Base-by-base conservation (phyloP, 2,329 filamentous ascomycete species). In the Pseudocercospora crystallina region DNA sequence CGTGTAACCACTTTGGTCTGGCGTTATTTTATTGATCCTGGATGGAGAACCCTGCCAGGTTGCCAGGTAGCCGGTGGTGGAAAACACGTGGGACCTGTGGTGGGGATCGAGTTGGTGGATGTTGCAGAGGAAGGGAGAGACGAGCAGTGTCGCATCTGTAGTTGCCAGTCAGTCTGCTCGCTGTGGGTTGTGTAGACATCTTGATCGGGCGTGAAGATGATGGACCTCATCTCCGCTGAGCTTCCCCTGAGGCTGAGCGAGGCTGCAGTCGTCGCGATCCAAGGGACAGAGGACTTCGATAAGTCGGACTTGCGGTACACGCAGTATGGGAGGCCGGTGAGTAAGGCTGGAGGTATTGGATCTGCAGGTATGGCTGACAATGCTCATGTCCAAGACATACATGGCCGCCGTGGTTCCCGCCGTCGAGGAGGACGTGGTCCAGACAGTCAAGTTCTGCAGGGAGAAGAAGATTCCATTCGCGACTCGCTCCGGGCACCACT, bases 241-340 rank as follows among this genome's bases (percentile, higher is more conserved):
- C 34, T 46, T 14, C 17, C 14, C 9, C 17, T 9, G 17, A 37
- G 33, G 13, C 34, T 46, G 17, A 36, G 31, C n/a, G 34, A 36
- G 15, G n/a, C 8, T 14, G 43, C 43, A 12, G 29, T 29, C 7
- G 15, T 46, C 14, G 43, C 43, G 5, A n/a, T 36, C 5, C 34
- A 14, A 5, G 43, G 43, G 12, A 26, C 43, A 13, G 43, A 46
- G 11, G 43, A 46, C 12, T 46, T 46, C n/a, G 33, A 34, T 13
- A 13, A 33, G 12, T 46, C 43, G 8, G 34, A 46, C 17, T 29
- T 35, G 9, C 43, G 43, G 12, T 46, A 46, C 26, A 47, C 44
- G n/a, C 44, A 47, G 44, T 47, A 47, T 47, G 44, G 36, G 10
- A 30, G 44, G 36, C 43, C 43, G 13, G 43, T 46, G 26, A 9